These are phyloP conservation scores for Garcileccinum viscosum DNA, from an alignment of 1,284 basidiomycete species.

Conservation along the genomic window DNA sequence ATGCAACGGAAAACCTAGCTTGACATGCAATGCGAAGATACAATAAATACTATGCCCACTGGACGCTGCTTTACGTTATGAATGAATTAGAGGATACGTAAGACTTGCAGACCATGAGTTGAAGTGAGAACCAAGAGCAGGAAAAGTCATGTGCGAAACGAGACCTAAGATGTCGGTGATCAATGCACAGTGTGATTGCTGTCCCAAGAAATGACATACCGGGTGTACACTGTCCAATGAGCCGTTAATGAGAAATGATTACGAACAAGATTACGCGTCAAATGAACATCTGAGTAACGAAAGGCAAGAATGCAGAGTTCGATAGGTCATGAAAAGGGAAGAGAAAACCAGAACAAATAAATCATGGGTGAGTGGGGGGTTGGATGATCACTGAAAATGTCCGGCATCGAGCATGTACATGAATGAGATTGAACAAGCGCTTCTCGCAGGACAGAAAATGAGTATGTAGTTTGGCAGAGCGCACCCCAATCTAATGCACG, in stretches of 20 bases:
- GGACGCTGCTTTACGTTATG: conserved; percentile 16
- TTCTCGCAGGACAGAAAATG: neutral
- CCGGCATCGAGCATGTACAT: conserved; percentile 14
- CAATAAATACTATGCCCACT: conserved; percentile 19
- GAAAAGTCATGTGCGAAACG: neutral
- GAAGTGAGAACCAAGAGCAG: neutral
- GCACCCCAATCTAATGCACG: neutral
- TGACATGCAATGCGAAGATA: conserved; percentile 11
- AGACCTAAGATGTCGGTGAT: conserved; percentile 2
- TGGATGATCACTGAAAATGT: neutral
- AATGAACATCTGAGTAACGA: conserved; percentile 1
- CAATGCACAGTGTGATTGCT: neutral
- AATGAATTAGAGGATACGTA: neutral
- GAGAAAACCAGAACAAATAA: neutral
- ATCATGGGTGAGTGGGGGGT: conserved; percentile 2
- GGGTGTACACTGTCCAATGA: neutral
- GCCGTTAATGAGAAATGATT: conserved; percentile 11
- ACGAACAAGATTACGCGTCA: conserved; percentile 1
- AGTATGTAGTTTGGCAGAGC: neutral
- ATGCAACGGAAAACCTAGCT: neutral
- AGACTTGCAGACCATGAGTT: neutral
- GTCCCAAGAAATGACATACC: conserved; percentile 16
- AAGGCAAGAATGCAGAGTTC: neutral
- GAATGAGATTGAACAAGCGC: conserved; percentile 1
- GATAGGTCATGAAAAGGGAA: neutral